Evolutionary conservation across 148 eudicot species (phyloP), one percentile per base, ranked within the genome.

Genomic region (Diospyros kaki): DNA sequence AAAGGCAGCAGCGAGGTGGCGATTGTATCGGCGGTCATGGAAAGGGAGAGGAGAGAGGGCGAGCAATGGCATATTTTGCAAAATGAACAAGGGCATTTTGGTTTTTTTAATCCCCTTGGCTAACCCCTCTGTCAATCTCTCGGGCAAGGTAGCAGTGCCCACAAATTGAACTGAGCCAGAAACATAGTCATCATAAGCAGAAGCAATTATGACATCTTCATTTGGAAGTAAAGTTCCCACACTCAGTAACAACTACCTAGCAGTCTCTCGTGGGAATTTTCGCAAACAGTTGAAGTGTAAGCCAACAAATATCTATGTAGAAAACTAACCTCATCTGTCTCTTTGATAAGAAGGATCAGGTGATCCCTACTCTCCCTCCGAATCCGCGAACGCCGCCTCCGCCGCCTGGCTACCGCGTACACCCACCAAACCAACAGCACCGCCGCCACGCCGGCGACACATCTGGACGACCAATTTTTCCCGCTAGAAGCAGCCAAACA

Each of bases 301-400:
- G 2, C 28, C 51, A 69, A 8, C 48, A 67, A 5, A 61, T 18
- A 17, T 13, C 63, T 41, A 46, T 75, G 13, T 43, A 9, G 60
- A 14, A 50, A 59, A 58, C 76, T 6, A 48, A 84, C 89, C 87
- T 86, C 87, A 59, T 86, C 87, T 73, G 75, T 86, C 59, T 84
- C 81, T 66, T 79, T 76, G 28, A 83, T 66, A 12, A 83, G 15
- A 5, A 56, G n/a, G 38, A 75, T 76, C 78, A 86, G 68, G 14
- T 76, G 82, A 72, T 78, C 79, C 69, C 73, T 48, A 59, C 74
- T 80, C 77, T 80, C 86, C 43, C 12, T n/a, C 63, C 69, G 4
- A 28, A 55, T 40, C 72, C 44, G 7, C 17, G 6, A 44, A 58
- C 50, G 6, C 59, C 77, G 50, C 41, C 48, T 70, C 73, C 76